Base-by-base conservation (phyloP, 495 filamentous ascomycete genomes). In the Podospora sp. region DNA sequence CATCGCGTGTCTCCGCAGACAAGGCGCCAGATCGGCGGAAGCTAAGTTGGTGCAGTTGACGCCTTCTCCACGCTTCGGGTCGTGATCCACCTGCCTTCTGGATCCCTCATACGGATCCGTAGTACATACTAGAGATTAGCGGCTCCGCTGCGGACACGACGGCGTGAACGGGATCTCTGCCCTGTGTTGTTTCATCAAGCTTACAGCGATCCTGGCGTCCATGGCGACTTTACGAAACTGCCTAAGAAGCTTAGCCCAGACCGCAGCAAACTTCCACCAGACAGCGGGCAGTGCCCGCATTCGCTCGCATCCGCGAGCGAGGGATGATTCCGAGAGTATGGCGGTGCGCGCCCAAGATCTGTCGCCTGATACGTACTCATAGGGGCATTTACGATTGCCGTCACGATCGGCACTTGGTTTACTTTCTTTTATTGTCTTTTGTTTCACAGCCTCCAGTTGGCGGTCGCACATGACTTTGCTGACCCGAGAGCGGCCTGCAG, bases 401-500 rank as follows among this genome's bases (percentile, higher is more conserved):
- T 22, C 24, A 14, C 21, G 16, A 20, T 27, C 24, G 56, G 56
- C 56, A 59, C 21, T n/a, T 59, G 56, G 25, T 29, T 33, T 9
- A 7, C 56, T 3, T 20, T 29, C 7, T 24, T 27, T 27, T 27
- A 9, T 58, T 27, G 22, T 29, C 26, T 65, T n/a, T 57, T 36
- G 29, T 63, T 63, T 22, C 61, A 52, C 61, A 6, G 61, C 61
- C 21, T 50, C 20, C 61, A 14, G 49, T 63, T 27, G 49, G 22
- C 49, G 35, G 61, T 53, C 26, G 36, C 61, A 63, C 61, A 53
- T 35, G 56, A 59, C 6, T 27, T 22, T 29, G 21, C 20, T 22
- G 24, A 40, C 36, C 14, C 29, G 61, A 21, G 61, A 63, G 21
- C 4, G 46, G 49, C 22, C 16, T 25, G 7, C 46, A 50, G 21